Conservation (phyloP, 371 early-diverging fungal species). For the Mortierella sp. region DNA sequence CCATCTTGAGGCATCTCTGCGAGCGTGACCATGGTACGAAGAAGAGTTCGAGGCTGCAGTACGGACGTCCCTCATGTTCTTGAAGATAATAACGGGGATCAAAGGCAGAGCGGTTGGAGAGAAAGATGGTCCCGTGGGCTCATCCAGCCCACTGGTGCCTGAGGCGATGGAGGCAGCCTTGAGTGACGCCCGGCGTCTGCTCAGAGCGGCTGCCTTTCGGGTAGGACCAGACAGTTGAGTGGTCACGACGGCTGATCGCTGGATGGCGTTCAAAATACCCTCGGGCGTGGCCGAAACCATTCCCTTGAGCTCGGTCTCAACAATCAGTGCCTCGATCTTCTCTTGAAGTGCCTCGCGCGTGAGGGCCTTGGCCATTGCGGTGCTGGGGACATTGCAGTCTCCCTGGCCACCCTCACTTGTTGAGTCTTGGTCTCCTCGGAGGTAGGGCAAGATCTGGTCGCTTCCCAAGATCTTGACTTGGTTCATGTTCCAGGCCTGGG, state of each 20-base stretch:
- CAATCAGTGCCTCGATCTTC: conserved; percentile 50
- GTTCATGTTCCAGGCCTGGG: conserved; percentile 42
- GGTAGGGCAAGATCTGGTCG: conserved; percentile 28
- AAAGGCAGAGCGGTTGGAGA: conserved; percentile 1
- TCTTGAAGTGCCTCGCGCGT: conserved; percentile 14
- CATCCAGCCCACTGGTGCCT: not conserved
- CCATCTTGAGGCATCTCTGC: conserved; percentile 45
- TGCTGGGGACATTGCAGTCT: not conserved
- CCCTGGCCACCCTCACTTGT: not conserved
- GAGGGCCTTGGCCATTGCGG: not conserved
- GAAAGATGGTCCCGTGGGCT: not conserved
- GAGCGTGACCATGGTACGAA: conserved; percentile 40
- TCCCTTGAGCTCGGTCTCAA: conserved; percentile 44
- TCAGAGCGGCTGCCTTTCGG: conserved; percentile 7
- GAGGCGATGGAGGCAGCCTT: not conserved
- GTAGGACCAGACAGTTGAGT: not conserved
- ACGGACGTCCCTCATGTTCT: conserved; percentile 43
- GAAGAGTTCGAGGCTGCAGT: conserved; percentile 29
- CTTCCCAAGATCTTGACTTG: conserved; percentile 35
- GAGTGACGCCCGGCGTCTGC: not conserved
- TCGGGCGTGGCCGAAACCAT: conserved; percentile 31
- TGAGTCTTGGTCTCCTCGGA: conserved; percentile 10
- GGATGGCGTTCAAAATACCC: conserved; percentile 37
- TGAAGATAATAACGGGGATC: conserved; percentile 52
- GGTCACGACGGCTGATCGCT: not conserved